Evolutionary conservation across 2,329 filamentous ascomycete species (phyloP), one percentile per base, ranked within the genome.

Genomic region (Onygenales sp.): DNA sequence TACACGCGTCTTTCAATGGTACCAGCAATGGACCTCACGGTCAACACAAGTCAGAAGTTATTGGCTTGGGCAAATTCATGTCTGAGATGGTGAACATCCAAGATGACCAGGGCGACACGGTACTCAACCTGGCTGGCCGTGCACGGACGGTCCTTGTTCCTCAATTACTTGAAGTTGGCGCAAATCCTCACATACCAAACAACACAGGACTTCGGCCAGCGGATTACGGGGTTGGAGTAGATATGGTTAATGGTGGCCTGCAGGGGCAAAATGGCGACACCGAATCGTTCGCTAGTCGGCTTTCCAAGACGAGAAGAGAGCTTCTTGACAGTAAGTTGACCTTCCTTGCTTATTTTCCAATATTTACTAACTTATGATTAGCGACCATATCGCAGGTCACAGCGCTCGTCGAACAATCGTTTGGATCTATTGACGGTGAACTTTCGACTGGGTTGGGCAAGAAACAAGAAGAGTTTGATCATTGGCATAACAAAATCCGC

Each of bases 91-190:
- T 98, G 56, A 97, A 98, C 63, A 86, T 91, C 0, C 87, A 92
- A 62, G 93, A 98, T 69, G 90, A 91, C 63, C 87, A 87, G 36
- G 93, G 93, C 0, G 95, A 98, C 65, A 98, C 93, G 0, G 93
- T 93, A 0, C 76, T 98, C 17, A 96, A 96, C 61, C 85, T 97
- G 57, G 93, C 92, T 2, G 91, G 93, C 1, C 81, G 93, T 56
- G 95, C 96, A 60, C 89, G 90, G 21, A 97, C 95, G 66, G 94
- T 89, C 62, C 95, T 98, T 62, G 95, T 97, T 54, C 92, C 90
- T n/a, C 93, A 98, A 66, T 77, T 98, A 34, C 77, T 97, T 9
- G 93, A 98, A 70, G 91, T 98, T 43, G 90, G 92, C 53, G 93
- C 93, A 1, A 90, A 97, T 67, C 86, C 90, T n/a, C 83, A 86